These are phyloP conservation scores for Scleroderma citrinum DNA, from an alignment of 768 basidiomycete species.

Conservation along the genomic window DNA sequence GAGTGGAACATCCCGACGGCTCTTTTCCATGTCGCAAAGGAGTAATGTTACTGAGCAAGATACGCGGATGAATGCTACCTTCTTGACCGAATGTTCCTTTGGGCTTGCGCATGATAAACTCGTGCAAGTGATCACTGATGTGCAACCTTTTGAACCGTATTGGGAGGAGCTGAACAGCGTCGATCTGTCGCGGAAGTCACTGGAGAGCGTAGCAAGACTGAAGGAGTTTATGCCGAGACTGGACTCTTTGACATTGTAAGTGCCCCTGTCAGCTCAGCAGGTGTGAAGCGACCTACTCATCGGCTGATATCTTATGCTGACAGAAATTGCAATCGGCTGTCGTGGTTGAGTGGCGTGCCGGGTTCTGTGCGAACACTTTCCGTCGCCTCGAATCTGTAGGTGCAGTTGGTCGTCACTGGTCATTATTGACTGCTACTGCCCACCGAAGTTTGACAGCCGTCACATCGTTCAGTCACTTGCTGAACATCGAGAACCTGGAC, in stretches of 20 bases:
- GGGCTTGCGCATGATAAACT: conserved; percentile 88
- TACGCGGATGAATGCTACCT: conserved; percentile 48
- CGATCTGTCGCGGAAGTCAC: conserved; percentile 56
- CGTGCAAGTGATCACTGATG: conserved; percentile 88
- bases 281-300: conserved; percentile 1
- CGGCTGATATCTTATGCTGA: conserved; percentile 14
- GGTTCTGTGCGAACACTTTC: conserved; percentile 67
- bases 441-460: conserved; percentile 66
- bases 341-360: conserved; percentile 79
- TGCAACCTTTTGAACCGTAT: conserved; percentile 89
- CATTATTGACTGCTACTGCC: conserved; percentile 8
- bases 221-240: conserved; percentile 89
- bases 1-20: conserved; percentile 30
- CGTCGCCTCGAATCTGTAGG: conserved; percentile 67
- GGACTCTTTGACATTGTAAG: conserved; percentile 71
- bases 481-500: conserved; percentile 83
- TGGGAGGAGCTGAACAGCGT: conserved; percentile 81
- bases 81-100: conserved; percentile 95
- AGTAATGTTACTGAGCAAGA: conserved; percentile 31
- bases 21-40: conserved; percentile 41
- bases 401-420: conserved; percentile 5
- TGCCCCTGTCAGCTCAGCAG: conserved; percentile 21
- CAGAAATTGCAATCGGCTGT: conserved; percentile 69
- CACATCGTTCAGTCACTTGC: conserved; percentile 84
- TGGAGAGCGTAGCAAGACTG: conserved; percentile 62